Base-by-base conservation (phyloP, 768 basidiomycete species). In the Mycena galericulata region DNA sequence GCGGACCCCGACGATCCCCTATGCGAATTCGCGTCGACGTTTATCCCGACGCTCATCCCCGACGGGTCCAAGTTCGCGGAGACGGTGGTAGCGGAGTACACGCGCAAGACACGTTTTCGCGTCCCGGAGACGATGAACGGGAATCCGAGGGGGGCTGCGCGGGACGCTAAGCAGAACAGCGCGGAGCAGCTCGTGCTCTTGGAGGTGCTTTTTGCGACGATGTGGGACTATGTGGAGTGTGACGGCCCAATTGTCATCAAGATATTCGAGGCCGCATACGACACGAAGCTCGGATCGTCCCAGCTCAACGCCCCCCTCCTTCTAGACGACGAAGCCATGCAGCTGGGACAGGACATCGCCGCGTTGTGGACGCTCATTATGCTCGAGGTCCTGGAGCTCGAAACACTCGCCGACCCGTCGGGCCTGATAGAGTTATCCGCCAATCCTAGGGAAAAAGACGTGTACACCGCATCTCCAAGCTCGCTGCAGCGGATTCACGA, bases 161-260 rank as follows among this genome's bases (percentile, higher is more conserved):
- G 80, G 43, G 92, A 90, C 88, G 91, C 87, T 41, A 93, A 92
- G 80, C 91, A 95, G 77, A 91, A 88, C 73, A 75, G 86, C 34
- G 88, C 87, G 73, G 91, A 96, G 74, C 97, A 97, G 76, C 81
- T 95, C 45, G 89, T 90, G 14, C 75, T 96, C 46, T 81, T 98
- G 54, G 95, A 98, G 71, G 88, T 97, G 36, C 83, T 98, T 49
- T 98, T 98, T 79, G 94, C 94, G 89, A 86, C 90, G 6, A 91
- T 96, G 87, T 97, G 92, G 90, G 89, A 87, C 15, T 90, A 89
- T 64, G 87, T 88, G 14, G 79, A 90, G 0, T 91, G 93, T 72
- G 86, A 83, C 40, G 93, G 91, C 2, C 80, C 86, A 4, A 74
- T 92, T 62, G 90, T 94, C 30, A 83, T 85, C 71, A 80, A 82